phyloP scores from a whole-genome alignment of 2,329 filamentous ascomycete species.

The Cladobotryum protrusum region DNA sequence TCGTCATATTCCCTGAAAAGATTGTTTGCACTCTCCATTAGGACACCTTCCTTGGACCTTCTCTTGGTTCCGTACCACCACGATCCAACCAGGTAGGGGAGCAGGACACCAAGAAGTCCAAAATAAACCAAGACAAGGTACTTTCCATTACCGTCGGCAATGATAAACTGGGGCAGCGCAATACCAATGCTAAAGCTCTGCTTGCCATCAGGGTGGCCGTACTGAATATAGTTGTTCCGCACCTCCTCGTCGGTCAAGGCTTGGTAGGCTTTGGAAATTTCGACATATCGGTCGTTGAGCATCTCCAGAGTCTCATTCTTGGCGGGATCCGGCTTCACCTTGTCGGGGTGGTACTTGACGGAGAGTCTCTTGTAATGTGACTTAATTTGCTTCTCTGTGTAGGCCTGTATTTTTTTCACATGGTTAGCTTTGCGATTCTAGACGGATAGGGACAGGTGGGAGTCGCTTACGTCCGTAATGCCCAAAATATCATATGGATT shows the following conservation, averaged over 20 bases:
- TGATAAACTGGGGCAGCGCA: slow-evolving; percentile 84
- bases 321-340: slow-evolving; percentile 71
- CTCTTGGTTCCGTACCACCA: slow-evolving; percentile 99
- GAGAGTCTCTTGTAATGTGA: slow-evolving; percentile 83
- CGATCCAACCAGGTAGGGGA: slow-evolving; percentile 88
- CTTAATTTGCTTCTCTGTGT: slow-evolving; percentile 87
- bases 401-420: slow-evolving; percentile 46
- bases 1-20: slow-evolving; percentile 92
- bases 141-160: slow-evolving; percentile 91
- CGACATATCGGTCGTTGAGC: slow-evolving; percentile 84
- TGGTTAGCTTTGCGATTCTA: neutral
- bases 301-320: slow-evolving; percentile 86
- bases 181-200: slow-evolving; percentile 98
- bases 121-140: slow-evolving; percentile 91
- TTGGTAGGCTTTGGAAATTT: slow-evolving; percentile 97
- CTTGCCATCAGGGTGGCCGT: slow-evolving; percentile 94
- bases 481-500: slow-evolving; percentile 95
- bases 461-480: slow-evolving; percentile 63
- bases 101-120: slow-evolving; percentile 74
- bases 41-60: slow-evolving; percentile 86
- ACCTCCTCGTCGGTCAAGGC: slow-evolving; percentile 95
- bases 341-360: slow-evolving; percentile 86
- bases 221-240: slow-evolving; percentile 94
- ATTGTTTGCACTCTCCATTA: slow-evolving; percentile 89
- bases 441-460: neutral